Evolutionary conservation across 495 filamentous ascomycete genomes (phyloP).

Genomic region (Evernia prunastri): DNA sequence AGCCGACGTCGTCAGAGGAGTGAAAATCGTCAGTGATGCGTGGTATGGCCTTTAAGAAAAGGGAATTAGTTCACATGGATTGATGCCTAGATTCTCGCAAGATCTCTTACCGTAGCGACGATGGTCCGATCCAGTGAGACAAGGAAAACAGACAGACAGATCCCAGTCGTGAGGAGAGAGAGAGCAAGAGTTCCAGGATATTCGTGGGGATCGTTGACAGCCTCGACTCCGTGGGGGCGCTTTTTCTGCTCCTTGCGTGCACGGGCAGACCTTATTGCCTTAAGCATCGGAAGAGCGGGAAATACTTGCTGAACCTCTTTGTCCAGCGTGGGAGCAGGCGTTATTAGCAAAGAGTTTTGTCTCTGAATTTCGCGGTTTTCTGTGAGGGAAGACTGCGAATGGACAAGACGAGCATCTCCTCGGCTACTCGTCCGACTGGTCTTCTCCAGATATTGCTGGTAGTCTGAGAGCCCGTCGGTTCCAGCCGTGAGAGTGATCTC

Average conservation of each 20-base stretch:
- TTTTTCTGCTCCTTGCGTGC: constrained; percentile 6
- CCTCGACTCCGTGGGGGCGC: constrained; percentile 12
- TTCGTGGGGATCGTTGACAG: constrained; percentile 22
- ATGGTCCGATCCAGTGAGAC: constrained; percentile 43
- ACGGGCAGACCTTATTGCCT: constrained; percentile 4
- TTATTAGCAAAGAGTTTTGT: not conserved
- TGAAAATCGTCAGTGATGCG: constrained; percentile 43
- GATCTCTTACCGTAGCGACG: constrained; percentile 24
- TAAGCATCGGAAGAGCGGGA: not conserved
- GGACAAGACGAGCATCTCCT: constrained; percentile 6
- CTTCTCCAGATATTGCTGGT: constrained; percentile 20
- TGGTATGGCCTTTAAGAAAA: constrained; percentile 34
- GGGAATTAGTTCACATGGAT: not conserved
- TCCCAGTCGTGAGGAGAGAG: constrained; percentile 36
- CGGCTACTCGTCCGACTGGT: constrained; percentile 14
- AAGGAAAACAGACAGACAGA: constrained; percentile 46
- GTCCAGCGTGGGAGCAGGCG: not conserved
- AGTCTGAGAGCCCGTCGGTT: constrained; percentile 15
- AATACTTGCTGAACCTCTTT: not conserved
- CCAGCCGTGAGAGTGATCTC: constrained; percentile 19
- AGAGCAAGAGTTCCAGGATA: constrained; percentile 37
- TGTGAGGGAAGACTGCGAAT: constrained; percentile 4
- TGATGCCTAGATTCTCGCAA: not conserved
- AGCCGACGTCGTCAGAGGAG: constrained; percentile 42
- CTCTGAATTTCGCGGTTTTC: not conserved